phyloP scores from a whole-genome alignment of 2,329 filamentous ascomycete species.

The Claviceps purpurea region DNA sequence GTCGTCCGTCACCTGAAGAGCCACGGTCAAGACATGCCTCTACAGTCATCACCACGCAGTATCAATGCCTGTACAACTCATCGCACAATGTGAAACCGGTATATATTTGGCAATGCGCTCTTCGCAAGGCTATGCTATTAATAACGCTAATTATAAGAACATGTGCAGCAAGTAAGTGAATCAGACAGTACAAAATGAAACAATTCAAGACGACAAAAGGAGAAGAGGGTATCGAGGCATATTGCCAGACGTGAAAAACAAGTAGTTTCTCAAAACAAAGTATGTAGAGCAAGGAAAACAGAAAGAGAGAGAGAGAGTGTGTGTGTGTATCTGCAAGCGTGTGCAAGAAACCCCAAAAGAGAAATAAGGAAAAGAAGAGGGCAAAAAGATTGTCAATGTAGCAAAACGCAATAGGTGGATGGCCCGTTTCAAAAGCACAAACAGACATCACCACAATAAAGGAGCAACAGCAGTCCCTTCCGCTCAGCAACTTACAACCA shows the following conservation, averaged over 20 bases:
- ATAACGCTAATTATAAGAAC: background rate
- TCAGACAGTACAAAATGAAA: background rate
- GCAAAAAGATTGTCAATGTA: background rate
- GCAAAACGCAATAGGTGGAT: background rate
- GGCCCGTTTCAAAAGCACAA: background rate
- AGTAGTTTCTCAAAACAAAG: background rate
- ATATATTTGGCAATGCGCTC: background rate
- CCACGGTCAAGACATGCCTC: background rate
- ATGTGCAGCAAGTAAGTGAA: background rate
- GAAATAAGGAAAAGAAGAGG: background rate
- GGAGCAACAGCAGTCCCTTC: background rate
- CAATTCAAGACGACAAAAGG: background rate
- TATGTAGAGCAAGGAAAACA: background rate
- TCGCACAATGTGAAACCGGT: background rate
- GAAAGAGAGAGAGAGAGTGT: too few species aligned
- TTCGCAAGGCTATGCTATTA: background rate
- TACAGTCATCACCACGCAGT: background rate
- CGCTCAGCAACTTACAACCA: conserved; percentile 44
- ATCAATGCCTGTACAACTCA: background rate
- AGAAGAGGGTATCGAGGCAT: background rate
- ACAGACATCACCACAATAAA: background rate
- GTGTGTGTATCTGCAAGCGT: too few species aligned
- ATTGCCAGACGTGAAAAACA: background rate
- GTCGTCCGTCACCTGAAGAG: too few species aligned
- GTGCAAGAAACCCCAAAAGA: background rate